phyloP scores from a whole-genome alignment of 345 rosid species.

The Nephelium lappaceum region DNA sequence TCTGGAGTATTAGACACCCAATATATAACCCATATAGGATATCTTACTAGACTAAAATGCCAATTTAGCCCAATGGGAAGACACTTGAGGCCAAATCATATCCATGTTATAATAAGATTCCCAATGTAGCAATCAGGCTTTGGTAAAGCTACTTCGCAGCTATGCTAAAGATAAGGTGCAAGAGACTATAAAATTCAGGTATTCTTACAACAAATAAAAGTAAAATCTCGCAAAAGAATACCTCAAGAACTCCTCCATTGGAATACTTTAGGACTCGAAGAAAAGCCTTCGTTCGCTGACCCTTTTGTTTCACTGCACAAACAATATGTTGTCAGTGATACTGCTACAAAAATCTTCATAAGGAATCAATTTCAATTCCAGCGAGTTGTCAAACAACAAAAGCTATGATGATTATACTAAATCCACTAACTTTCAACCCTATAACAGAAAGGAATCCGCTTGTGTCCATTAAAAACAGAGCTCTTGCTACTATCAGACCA shows the following conservation, averaged over 20 bases:
- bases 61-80: background rate
- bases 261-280: slow-evolving; percentile 95
- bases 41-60: background rate
- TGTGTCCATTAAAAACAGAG: background rate
- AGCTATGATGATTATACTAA: background rate
- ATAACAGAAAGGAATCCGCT: background rate
- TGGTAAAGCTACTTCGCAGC: background rate
- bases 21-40: slow-evolving; percentile 3
- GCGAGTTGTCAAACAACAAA: background rate
- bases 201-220: background rate
- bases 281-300: slow-evolving; percentile 73
- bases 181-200: background rate
- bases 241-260: slow-evolving; percentile 97
- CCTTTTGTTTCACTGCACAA: slow-evolving; percentile 74
- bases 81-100: background rate
- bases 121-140: background rate
- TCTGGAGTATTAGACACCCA: background rate
- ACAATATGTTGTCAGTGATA: slow-evolving; percentile 16
- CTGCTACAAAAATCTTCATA: background rate
- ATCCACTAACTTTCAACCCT: background rate
- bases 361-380: background rate
- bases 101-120: background rate
- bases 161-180: slow-evolving; percentile 5
- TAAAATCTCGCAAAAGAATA: slow-evolving; percentile 33
- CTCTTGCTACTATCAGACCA: background rate